Base-by-base conservation (phyloP, 345 rosid species). In the Citrus trifoliata region DNA sequence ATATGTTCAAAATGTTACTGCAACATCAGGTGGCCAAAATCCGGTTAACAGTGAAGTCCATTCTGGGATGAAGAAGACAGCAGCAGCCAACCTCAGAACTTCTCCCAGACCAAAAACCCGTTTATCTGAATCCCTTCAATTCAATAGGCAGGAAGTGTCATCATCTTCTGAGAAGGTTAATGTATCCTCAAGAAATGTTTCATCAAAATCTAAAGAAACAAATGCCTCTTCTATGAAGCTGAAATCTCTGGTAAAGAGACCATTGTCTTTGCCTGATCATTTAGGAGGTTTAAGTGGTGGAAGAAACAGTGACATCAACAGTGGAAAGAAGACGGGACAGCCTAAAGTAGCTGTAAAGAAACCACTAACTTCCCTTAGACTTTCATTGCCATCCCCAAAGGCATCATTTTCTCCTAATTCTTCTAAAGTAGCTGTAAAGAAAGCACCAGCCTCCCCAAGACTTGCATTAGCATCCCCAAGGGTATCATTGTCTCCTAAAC, bases 141-240 rank as follows among this genome's bases (percentile, higher is more conserved):
- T 48, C 67, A 35, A 56, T 67, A 80, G 25, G 82, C 81, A 67
- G 48, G 88, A 80, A 76, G 77, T 32, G 9, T 68, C 84, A 35
- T 58, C 76, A 32, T 78, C 86, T 48, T 83, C 87, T 66, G 68
- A 60, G 71, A 81, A 55, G 61, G 68, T 73, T 48, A 64, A 61
- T 73, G 80, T 67, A 73, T 78, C 85, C 69, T 35, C 77, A 16
- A 77, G 76, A 68, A 76, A 69, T 71, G 85, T 76, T 73, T 71
- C 83, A 37, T 71, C 83, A 46, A 75, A 82, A 80, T 70, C 82
- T 58, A 86, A 82, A 78, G 86, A 83, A 74, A 85, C 69, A 28
- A 82, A 78, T 80, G 67, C 78, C 79, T 35, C 79, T 74, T 80
- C 86, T 73, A 75, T 76, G 78, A 87, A 84, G 83, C 76, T 78